Base-by-base conservation (phyloP, 345 rosid species). In the Psidium friedrichsthalianum region DNA sequence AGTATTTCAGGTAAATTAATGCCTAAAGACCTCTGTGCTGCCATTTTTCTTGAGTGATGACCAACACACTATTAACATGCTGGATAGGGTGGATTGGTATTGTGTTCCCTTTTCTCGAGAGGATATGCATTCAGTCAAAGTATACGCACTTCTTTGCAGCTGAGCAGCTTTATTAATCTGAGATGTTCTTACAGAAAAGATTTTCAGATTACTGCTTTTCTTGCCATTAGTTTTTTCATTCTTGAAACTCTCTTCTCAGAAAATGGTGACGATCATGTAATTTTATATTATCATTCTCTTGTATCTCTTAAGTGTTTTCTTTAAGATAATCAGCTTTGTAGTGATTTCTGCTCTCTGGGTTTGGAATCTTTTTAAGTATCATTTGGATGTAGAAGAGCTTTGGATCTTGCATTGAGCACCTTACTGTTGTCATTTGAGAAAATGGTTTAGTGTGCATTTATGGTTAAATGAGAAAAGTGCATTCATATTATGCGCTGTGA, bases 1-100 rank as follows among this genome's bases (percentile, higher is more conserved):
- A 86, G 93, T 93, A 82, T 96, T 98, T 87, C 99, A 95, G 99
- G 99, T 98, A 93, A 89, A 42, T 3, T 56, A 20, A 82, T 54
- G 25, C 13, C 29, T 36, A 25, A 16, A 5, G 84, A 36, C 42
- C 84, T 53, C 22, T 82, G 56, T 52, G 59, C 56, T 53, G 18
- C 53, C 55, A 82, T 51, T 82, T 82, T 59, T 52, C 32, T 25
- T 32, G 20, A 24, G 54, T 82, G 44, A 82, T 51, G 57, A 9
- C 57, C 57, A 27, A 52, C 15, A 3, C 55, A 52, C 56, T 82
- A 20, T 13, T 6, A 7, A 51, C 56, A 49, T 82, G 42, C 44
- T 52, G 47, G 32, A n/a, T 22, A n/a, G 51, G 83, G 27, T 80
- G 54, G 83, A 47, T 47, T 47, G 32, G 83, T 12, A 32, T 69